A percentile compares a stretch with the other conserved stretches of the same genome.
phyloP scores from a whole-genome alignment of 2,329 filamentous ascomycete species.

The Fusarium sp. region DNA sequence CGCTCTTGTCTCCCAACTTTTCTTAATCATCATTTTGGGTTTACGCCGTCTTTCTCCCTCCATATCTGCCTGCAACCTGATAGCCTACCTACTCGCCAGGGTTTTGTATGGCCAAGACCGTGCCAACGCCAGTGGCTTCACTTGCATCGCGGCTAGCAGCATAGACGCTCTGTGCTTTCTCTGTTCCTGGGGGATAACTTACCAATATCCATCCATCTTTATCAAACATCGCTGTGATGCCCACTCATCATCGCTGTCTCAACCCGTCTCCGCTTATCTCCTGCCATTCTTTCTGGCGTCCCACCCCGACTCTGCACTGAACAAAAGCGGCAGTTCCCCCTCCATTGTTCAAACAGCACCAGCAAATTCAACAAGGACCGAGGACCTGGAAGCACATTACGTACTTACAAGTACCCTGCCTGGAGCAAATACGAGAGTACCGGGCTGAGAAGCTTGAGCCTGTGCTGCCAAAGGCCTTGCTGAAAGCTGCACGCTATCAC shows the following conservation, averaged over 20 bases:
- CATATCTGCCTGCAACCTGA: constrained; percentile 6
- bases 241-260: constrained; percentile 2
- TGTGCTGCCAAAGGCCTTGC: not conserved
- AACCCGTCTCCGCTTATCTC: not conserved
- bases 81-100: not conserved
- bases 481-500: not conserved
- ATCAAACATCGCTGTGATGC: constrained; percentile 18
- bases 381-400: constrained; percentile 8
- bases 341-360: not conserved
- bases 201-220: not conserved
- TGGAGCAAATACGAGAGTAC: not conserved
- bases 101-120: not conserved
- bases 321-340: not conserved
- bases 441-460: not conserved
- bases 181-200: not conserved
- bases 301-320: constrained; percentile 6
- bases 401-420: not conserved
- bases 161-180: not conserved
- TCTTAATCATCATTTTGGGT: constrained; percentile 6
- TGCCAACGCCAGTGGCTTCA: not conserved
- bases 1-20: constrained; percentile 5
- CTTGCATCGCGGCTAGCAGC: constrained; percentile 1
- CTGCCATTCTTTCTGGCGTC: constrained; percentile 3
- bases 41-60: not conserved
- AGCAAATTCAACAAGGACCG: not conserved